phyloP scores from a whole-genome alignment of 2,329 filamentous ascomycete species.

The Tolypocladium tropicale region DNA sequence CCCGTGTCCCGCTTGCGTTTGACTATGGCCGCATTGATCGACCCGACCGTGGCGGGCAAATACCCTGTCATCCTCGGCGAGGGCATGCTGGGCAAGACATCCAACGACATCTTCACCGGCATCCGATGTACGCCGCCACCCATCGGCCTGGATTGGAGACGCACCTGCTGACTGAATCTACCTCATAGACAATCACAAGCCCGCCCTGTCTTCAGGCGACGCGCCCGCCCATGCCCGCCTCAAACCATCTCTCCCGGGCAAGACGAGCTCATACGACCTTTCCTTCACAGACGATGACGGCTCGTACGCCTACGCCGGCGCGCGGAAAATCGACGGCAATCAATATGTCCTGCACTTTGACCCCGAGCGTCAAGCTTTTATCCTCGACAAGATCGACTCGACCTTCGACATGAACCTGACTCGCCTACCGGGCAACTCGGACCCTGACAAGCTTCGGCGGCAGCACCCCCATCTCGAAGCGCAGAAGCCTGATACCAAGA shows the following conservation, averaged over 20 bases:
- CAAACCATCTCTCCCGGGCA: conserved; percentile 37
- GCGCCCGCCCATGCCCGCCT: conserved; percentile 39
- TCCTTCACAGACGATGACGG: conserved; percentile 42
- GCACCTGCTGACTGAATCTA: background rate
- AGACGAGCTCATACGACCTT: conserved; percentile 45
- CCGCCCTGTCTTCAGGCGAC: conserved; percentile 37
- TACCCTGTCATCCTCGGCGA: conserved; percentile 57
- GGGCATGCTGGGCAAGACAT: conserved; percentile 43
- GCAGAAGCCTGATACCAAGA: conserved; percentile 12
- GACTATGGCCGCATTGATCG: conserved; percentile 33
- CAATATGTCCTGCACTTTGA: conserved; percentile 69
- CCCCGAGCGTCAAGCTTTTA: conserved; percentile 60
- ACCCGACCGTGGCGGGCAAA: conserved; percentile 49
- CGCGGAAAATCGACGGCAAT: conserved; percentile 42
- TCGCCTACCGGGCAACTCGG: conserved; percentile 54
- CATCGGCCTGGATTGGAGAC: background rate
- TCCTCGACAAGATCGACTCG: conserved; percentile 73
- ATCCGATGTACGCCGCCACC: conserved; percentile 40
- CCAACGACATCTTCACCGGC: conserved; percentile 49
- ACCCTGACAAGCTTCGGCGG: conserved; percentile 52
- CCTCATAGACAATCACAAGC: conserved; percentile 50
- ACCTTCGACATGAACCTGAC: conserved; percentile 81
- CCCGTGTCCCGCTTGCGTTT: background rate
- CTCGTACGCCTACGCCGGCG: conserved; percentile 51
- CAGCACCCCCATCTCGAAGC: conserved; percentile 55